Conservation (phyloP, 2,329 filamentous ascomycete genomes). For the Bipolaris victoriae region DNA sequence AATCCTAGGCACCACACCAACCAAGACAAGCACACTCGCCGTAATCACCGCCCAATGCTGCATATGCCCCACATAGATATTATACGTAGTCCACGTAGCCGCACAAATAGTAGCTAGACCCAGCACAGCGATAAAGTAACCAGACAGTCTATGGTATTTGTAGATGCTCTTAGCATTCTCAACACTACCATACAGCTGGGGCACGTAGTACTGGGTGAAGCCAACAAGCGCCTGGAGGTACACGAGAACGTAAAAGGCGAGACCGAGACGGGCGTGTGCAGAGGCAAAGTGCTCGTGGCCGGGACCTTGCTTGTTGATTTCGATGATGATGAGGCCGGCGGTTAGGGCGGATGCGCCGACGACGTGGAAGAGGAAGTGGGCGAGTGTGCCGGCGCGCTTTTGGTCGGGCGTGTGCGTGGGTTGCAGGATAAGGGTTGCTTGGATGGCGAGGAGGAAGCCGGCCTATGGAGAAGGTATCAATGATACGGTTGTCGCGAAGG, state of each 20-base stretch:
- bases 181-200: constrained; percentile 75
- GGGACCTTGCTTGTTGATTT: constrained; percentile 80
- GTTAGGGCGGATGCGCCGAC: constrained; percentile 67
- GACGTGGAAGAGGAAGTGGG: constrained; percentile 74
- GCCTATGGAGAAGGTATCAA: constrained; percentile 47
- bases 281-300: constrained; percentile 77
- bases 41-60: constrained; percentile 77
- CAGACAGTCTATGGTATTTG: constrained; percentile 83
- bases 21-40: constrained; percentile 68
- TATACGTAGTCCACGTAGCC: constrained; percentile 79
- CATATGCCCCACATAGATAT: constrained; percentile 70
- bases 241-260: constrained; percentile 73
- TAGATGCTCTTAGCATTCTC: constrained; percentile 82
- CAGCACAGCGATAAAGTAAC: constrained; percentile 74
- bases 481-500: constrained; percentile 22
- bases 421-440: constrained; percentile 84
- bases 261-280: constrained; percentile 81
- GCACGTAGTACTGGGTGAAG: constrained; percentile 80
- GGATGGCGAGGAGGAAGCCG: constrained; percentile 75
- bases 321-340: constrained; percentile 72
- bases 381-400: constrained; percentile 67
- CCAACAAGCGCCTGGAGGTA: constrained; percentile 78
- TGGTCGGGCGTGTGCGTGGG: constrained; percentile 79
- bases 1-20: constrained; percentile 78
- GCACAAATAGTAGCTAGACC: constrained; percentile 75